Evolutionary conservation across 345 rosid genomes (phyloP).

Genomic region (Lepidium aucheri): DNA sequence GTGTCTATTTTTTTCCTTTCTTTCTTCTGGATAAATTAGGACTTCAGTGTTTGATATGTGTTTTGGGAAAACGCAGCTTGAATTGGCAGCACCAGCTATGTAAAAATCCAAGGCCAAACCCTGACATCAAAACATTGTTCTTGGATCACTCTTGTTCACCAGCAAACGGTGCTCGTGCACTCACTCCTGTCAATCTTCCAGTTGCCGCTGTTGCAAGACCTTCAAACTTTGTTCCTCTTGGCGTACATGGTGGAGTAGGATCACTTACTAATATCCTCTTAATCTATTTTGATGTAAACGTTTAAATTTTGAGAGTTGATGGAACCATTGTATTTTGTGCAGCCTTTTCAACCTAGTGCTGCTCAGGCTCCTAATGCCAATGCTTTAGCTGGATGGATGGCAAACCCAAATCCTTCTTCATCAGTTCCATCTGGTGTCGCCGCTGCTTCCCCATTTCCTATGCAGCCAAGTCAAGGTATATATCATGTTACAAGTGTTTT

Average conservation of each 20-base stretch:
- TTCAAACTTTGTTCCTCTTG: conserved; percentile 61
- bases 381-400: conserved; percentile 72
- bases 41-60: background rate
- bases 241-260: conserved; percentile 70
- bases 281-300: background rate
- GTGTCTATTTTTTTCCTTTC: background rate
- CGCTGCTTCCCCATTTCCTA: conserved; percentile 75
- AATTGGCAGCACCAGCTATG: conserved; percentile 98
- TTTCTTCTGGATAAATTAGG: background rate
- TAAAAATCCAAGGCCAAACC: conserved; percentile 85
- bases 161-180: conserved; percentile 68
- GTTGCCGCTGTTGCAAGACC: conserved; percentile 72
- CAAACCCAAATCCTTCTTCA: conserved; percentile 72
- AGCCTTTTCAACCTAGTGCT: conserved; percentile 70
- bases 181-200: conserved; percentile 55
- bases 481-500: background rate
- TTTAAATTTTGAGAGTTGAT: conserved; percentile 2
- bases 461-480: conserved; percentile 29
- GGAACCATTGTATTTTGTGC: conserved; percentile 20
- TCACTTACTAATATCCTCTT: conserved; percentile 3
- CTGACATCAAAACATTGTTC: conserved; percentile 87
- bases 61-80: conserved; percentile 41
- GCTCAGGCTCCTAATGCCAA: conserved; percentile 59
- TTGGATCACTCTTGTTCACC: conserved; percentile 69
- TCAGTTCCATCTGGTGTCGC: conserved; percentile 67